These are phyloP conservation scores for Boletus coccyginus DNA, from an alignment of 768 basidiomycete genomes.

Conservation along the genomic window DNA sequence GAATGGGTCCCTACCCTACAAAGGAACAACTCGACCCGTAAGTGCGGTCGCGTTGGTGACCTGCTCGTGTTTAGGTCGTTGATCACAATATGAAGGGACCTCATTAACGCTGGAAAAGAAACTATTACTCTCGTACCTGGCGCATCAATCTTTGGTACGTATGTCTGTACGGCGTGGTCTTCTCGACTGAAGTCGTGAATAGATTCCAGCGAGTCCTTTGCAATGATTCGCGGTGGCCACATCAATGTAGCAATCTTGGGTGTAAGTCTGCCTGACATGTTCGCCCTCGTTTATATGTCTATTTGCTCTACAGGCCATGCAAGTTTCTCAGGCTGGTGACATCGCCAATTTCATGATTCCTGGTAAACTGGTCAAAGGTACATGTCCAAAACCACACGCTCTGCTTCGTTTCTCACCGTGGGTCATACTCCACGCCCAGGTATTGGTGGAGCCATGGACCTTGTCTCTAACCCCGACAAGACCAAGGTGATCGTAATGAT, in stretches of 20 bases:
- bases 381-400: background rate
- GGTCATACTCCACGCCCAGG: slow-evolving; percentile 40
- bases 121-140: slow-evolving; percentile 91
- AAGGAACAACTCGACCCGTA: slow-evolving; percentile 77
- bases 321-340: slow-evolving; percentile 90
- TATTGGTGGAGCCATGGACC: slow-evolving; percentile 96
- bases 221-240: slow-evolving; percentile 97
- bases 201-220: slow-evolving; percentile 91
- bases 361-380: slow-evolving; percentile 85
- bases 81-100: slow-evolving; percentile 50
- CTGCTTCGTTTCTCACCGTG: slow-evolving; percentile 6
- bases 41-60: slow-evolving; percentile 30
- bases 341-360: slow-evolving; percentile 99
- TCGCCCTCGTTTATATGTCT: background rate
- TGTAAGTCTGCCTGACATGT: slow-evolving; percentile 41
- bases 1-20: slow-evolving; percentile 89
- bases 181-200: background rate
- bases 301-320: slow-evolving; percentile 67
- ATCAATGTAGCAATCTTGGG: slow-evolving; percentile 92
- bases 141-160: slow-evolving; percentile 83
- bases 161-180: background rate
- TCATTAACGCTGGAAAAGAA: slow-evolving; percentile 95
- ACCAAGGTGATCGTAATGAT: slow-evolving; percentile 89
- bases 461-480: slow-evolving; percentile 93
- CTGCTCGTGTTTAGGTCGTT: background rate